Base-by-base conservation (phyloP, 257 asterid genomes). In the Ballota nigra region DNA sequence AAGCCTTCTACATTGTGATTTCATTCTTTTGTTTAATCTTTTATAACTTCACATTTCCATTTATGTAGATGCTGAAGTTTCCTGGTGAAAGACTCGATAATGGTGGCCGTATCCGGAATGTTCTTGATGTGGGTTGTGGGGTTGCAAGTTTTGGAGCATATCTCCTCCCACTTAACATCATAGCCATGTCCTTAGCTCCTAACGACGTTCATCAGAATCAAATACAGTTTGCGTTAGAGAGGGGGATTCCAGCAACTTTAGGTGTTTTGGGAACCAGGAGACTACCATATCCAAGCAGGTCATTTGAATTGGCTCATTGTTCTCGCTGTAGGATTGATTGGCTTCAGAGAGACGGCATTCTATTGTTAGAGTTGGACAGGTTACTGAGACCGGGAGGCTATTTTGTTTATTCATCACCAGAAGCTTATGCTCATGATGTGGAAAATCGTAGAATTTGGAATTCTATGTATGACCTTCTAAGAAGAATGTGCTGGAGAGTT, bases 91-190 rank as follows among this genome's bases (percentile, higher is more conserved):
- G 73, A 55, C 91, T 94, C 53, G 76, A 84, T 75, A 80, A 91
- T 20, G 86, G 88, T 31, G 98, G 98, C 66, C 83, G 76, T 72
- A 84, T 91, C 18, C 81, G 98, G 49, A 94, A 73, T 78, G 96
- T 91, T 79, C 96, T 94, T 52, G 98, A 94, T 52, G 96, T 94
- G 78, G 98, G 98, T 22, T 94, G 98, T 80, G 98, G 98, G 36
- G 98, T 94, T 68, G 98, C 98, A 12, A 91, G 97, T 79, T 93
- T 93, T 79, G 98, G 98, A 40, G 97, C 97, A 1, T 93, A 87
- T 77, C 96, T 93, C 68, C 94, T 91, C 76, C 88, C 96, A 22
- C 87, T 81, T 49, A 74, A 85, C 77, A 84, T 94, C 70, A 83
- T 91, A 65, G 92, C 98, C 74, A 87, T 91, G 98, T 94, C 98